Evolutionary conservation across 495 filamentous ascomycete species (phyloP), one percentile per base, ranked within the genome.

Genomic region (Penicillium coffeae): DNA sequence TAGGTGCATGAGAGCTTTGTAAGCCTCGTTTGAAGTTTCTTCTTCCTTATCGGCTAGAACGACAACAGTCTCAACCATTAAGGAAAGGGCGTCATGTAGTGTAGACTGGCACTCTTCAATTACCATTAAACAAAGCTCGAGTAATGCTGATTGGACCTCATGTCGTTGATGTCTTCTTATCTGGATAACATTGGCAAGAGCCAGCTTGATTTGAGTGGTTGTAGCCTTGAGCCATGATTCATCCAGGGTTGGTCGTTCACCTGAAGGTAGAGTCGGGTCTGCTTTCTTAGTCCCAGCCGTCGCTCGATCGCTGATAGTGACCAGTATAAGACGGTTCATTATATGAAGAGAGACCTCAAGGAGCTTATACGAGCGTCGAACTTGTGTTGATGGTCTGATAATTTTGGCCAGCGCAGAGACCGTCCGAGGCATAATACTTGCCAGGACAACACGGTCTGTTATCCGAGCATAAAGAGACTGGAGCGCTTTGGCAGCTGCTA

Each of bases 371-470:
- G 84, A 80, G 14, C 80, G 75, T 47, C 84, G 85, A 47, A 72
- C 70, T 45, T 82, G 79, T 6, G 79, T 81, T 1, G 80, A 83
- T 0, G 85, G 82, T 21, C 83, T 84, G 25, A 97, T 66, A 13
- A 86, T 71, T 64, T 84, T 90, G 9, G 84, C 85, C 38, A 99
- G 62, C 5, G 83, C 78, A 7, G 92, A 96, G 1, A 96, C 83
- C 3, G 90, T 89, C 7, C 94, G 88, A 7, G 93, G 93, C 55
- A 96, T 79, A 53, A 97, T 90, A 40, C 79, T 88, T 3, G 86
- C 86, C 39, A 95, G 74, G 3, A 88, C 79, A 8, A 87, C 75
- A 39, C 76, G 76, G 60, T 93, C 87, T 47, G 69, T 77, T 14
- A 95, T 75, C 16, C 80, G 78, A 12, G 59, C 51, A 48, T 83